Evolutionary conservation across 345 rosid species (phyloP).

Genomic region (Lepidium sativum): DNA sequence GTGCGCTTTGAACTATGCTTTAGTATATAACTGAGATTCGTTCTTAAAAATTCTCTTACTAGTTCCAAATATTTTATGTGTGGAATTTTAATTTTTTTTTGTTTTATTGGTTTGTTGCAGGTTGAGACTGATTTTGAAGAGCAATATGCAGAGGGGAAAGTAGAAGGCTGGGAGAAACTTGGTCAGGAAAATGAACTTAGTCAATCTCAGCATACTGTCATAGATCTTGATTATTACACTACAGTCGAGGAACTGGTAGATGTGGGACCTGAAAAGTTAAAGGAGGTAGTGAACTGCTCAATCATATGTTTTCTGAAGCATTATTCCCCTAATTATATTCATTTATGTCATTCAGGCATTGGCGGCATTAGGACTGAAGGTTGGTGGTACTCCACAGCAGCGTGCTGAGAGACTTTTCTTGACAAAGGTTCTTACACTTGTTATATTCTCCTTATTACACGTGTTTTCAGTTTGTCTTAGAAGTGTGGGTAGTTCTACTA

Average conservation of each 20-base stretch:
- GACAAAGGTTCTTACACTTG: slow-evolving; percentile 52
- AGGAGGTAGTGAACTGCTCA: slow-evolving; percentile 47
- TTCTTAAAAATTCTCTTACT: background rate
- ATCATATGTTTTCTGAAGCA: background rate
- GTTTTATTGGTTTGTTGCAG: slow-evolving; percentile 29
- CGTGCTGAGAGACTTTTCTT: slow-evolving; percentile 95
- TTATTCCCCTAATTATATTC: background rate
- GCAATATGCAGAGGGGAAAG: slow-evolving; percentile 47
- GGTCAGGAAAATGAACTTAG: slow-evolving; percentile 50
- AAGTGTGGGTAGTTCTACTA: background rate
- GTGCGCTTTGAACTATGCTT: background rate
- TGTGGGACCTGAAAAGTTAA: slow-evolving; percentile 86
- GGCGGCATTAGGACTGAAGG: slow-evolving; percentile 81
- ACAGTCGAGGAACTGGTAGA: slow-evolving; percentile 82
- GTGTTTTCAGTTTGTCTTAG: background rate
- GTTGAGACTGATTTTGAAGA: slow-evolving; percentile 71
- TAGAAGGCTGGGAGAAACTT: slow-evolving; percentile 58
- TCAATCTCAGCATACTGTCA: slow-evolving; percentile 34
- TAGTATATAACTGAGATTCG: background rate
- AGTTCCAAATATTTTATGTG: background rate
- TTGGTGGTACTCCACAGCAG: slow-evolving; percentile 86
- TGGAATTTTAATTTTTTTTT: background rate
- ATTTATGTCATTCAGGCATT: slow-evolving; percentile 45
- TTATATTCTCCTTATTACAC: background rate
- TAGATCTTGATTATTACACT: slow-evolving; percentile 90